Evolutionary conservation across 1,139 yeast genomes (phyloP).

Genomic region (Williopsis jadinii): DNA sequence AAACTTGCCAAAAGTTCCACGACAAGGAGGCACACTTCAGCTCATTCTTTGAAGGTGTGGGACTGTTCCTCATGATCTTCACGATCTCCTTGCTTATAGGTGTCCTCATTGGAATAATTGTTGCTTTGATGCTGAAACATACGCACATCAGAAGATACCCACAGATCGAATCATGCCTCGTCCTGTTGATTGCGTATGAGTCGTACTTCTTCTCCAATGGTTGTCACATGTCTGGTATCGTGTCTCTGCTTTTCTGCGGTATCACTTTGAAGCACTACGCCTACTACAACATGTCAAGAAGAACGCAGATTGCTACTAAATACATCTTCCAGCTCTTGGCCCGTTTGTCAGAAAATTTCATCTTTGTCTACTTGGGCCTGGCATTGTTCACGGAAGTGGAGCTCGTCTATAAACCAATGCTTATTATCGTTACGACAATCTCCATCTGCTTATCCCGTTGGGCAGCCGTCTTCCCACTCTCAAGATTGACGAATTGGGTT

Average conservation of each 20-base stretch:
- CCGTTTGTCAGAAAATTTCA: slow-evolving; percentile 92
- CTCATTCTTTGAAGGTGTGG: slow-evolving; percentile 87
- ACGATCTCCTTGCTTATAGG: slow-evolving; percentile 93
- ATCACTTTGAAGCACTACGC: slow-evolving; percentile 96
- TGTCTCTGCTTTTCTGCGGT: slow-evolving; percentile 90
- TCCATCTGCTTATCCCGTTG: slow-evolving; percentile 95
- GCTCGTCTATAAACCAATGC: slow-evolving; percentile 85
- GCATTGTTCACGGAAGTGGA: slow-evolving; percentile 95
- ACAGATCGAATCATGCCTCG: slow-evolving; percentile 91
- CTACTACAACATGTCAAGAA: slow-evolving; percentile 91
- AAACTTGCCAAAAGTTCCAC: slow-evolving; percentile 94
- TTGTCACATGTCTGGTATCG: slow-evolving; percentile 99
- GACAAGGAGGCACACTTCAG: slow-evolving; percentile 74
- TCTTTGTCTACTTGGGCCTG: slow-evolving; percentile 89
- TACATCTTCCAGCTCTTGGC: slow-evolving; percentile 91
- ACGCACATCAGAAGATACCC: slow-evolving; percentile 91
- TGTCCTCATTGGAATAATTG: slow-evolving; percentile 74
- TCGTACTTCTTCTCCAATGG: slow-evolving; percentile 97
- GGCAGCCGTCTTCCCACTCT: slow-evolving; percentile 95
- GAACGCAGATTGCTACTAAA: slow-evolving; percentile 95
- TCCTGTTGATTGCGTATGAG: slow-evolving; percentile 85
- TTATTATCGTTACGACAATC: slow-evolving; percentile 82
- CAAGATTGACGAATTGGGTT: slow-evolving; percentile 76
- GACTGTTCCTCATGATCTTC: slow-evolving; percentile 88
- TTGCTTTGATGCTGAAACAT: slow-evolving; percentile 86